Evolutionary conservation across 1,284 basidiomycete species (phyloP).

Genomic region (Heliocybe sulcata): DNA sequence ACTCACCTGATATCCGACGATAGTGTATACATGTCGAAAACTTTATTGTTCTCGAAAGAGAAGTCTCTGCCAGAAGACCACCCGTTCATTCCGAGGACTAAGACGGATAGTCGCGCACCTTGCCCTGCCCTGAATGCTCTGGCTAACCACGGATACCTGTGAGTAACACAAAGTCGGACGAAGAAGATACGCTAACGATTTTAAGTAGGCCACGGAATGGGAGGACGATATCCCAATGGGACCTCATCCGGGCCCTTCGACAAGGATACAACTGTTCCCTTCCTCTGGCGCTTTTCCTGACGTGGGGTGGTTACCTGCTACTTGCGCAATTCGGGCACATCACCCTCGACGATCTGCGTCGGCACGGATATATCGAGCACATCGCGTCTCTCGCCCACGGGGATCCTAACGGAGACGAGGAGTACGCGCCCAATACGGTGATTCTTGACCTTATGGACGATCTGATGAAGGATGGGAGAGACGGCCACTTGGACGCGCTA

Average conservation of each 20-base stretch:
- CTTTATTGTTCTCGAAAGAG: neutral
- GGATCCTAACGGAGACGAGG: constrained; percentile 16
- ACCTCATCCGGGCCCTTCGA: constrained; percentile 15
- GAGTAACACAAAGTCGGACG: constrained; percentile 9
- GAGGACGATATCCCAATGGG: constrained; percentile 14
- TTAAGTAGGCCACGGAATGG: constrained; percentile 17
- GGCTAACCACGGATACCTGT: constrained; percentile 41
- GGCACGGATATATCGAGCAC: constrained; percentile 28
- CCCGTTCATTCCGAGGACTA: constrained; percentile 3
- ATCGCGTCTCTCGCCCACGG: constrained; percentile 24
- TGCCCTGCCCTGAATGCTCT: constrained; percentile 43
- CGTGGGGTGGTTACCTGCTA: constrained; percentile 16
- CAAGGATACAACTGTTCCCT: constrained; percentile 19
- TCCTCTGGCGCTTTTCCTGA: constrained; percentile 18
- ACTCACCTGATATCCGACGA: neutral
- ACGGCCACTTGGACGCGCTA: constrained; percentile 25
- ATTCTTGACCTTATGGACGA: constrained; percentile 26
- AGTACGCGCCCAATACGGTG: constrained; percentile 22
- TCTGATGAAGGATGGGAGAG: constrained; percentile 23
- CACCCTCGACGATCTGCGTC: constrained; percentile 20
- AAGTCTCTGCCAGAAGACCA: neutral
- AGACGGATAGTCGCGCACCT: constrained; percentile 26
- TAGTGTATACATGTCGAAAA: neutral
- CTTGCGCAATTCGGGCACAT: constrained; percentile 14
- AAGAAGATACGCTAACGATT: neutral